Base-by-base conservation (phyloP, 371 early-diverging fungal species). In the Mortierella sp. region DNA sequence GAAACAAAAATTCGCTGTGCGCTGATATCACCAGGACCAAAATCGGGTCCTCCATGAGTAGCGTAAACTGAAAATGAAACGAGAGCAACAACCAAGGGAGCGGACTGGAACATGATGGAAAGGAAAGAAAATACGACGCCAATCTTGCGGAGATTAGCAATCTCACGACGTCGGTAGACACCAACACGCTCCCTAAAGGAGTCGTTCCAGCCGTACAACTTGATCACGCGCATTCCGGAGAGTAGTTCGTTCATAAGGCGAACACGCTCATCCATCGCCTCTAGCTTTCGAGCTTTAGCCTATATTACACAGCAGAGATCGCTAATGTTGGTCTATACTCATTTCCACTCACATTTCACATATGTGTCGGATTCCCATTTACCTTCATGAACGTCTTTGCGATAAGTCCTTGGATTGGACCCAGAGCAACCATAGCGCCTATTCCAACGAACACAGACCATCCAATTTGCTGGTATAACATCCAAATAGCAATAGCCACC, bases 91-190 rank as follows among this genome's bases (percentile, higher is more conserved):
- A 80, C 77, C 32, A 88, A 58, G 9, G 90, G 88, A 22, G 88
- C 82, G 36, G 87, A 83, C 58, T 87, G 71, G 65, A 91, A 67
- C 93, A 94, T 93, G 53, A 92, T 87, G 9, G 81, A 68, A 58
- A 80, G 28, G 74, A 74, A 65, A n/a, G 81, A 72, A 32, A 75
- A 75, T 22, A 65, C 69, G 22, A 71, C 6, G 6, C 81, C 81
- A 21, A 80, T 75, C 65, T 68, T 70, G 41, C 75, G 67, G 9
- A 85, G 76, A 13, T 55, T 71, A 50, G 53, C 48, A 33, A 80
- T 48, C 58, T 80, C 81, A 3, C 81, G 75, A 36, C 65, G 59
- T 50, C 81, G 71, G 55, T 57, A 74, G 47, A 60, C 52, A 13
- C 53, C 60, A 47, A 80, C 67, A 28, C 72, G 74, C 28, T 80